These are phyloP conservation scores for Pachyrhizus erosus DNA, from an alignment of 306 rosid species.

Conservation along the genomic window DNA sequence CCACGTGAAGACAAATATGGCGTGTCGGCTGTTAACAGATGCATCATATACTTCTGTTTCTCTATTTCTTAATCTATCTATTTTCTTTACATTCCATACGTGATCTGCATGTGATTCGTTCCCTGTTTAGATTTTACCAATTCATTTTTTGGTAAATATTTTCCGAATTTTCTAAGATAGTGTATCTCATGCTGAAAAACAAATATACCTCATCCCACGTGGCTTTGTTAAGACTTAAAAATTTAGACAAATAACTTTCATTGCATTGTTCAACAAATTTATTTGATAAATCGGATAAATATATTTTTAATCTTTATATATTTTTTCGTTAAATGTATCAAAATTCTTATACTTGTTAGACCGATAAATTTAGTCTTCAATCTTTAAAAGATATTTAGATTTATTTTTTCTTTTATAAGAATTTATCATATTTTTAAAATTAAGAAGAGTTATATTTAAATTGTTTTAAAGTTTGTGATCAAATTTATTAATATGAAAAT, in stretches of 20 bases:
- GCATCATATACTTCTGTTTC: neutral
- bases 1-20: constrained; percentile 51
- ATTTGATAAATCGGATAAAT: too few species aligned
- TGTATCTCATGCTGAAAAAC: neutral
- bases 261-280: neutral
- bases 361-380: too few species aligned
- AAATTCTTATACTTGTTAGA: too few species aligned
- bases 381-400: too few species aligned
- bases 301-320: too few species aligned
- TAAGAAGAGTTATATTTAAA: too few species aligned
- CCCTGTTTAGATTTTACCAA: neutral
- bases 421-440: too few species aligned
- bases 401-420: too few species aligned
- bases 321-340: too few species aligned
- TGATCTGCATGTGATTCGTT: constrained; percentile 20
- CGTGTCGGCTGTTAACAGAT: constrained; percentile 52
- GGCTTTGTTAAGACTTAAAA: neutral
- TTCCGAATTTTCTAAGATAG: neutral
- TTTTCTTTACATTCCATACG: neutral
- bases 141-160: neutral
- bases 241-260: neutral
- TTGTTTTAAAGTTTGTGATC: too few species aligned
- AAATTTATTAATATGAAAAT: too few species aligned
- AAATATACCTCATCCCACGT: neutral
- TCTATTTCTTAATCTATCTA: neutral